Percentiles rank a stretch among this genome's conserved stretches.
These are phyloP conservation scores for Chaetomiaceae sp. DNA, from an alignment of 2,329 filamentous ascomycete genomes.

Conservation along the genomic window DNA sequence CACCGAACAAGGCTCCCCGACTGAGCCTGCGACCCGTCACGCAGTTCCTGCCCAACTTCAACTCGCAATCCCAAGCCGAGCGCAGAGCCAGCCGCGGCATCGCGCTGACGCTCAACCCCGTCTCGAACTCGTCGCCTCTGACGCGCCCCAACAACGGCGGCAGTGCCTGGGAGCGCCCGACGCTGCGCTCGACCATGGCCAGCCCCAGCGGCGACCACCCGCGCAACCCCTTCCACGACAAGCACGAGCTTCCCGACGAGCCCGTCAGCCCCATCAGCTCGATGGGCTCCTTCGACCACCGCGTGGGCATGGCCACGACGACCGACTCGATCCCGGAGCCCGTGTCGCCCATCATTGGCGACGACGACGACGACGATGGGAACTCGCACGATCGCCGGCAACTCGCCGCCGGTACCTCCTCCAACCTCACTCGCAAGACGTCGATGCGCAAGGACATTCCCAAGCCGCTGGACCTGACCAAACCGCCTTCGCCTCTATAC, in stretches of 20 bases:
- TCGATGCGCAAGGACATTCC: slow-evolving; percentile 53
- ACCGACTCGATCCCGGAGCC: slow-evolving; percentile 29
- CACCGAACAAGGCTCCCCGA: slow-evolving; percentile 61
- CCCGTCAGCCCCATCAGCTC: slow-evolving; percentile 36
- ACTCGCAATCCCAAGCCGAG: slow-evolving; percentile 34
- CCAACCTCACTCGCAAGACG: slow-evolving; percentile 46
- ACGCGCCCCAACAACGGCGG: slow-evolving; percentile 33
- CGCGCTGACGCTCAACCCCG: slow-evolving; percentile 35
- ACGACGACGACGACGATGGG: slow-evolving; percentile 14
- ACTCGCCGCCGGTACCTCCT: slow-evolving; percentile 26
- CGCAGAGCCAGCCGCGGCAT: slow-evolving; percentile 48
- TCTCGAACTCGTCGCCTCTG: slow-evolving; percentile 22
- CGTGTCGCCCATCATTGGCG: slow-evolving; percentile 25
- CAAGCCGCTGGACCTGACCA: slow-evolving; percentile 51
- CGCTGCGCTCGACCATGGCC: slow-evolving; percentile 33
- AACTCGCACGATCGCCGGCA: not conserved
- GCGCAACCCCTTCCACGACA: slow-evolving; percentile 68
- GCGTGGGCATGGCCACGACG: slow-evolving; percentile 38
- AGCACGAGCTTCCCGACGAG: slow-evolving; percentile 43
- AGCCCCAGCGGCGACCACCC: slow-evolving; percentile 38
- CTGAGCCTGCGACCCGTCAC: slow-evolving; percentile 82
- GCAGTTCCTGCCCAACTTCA: slow-evolving; percentile 70
- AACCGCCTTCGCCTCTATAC: slow-evolving; percentile 33
- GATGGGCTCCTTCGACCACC: slow-evolving; percentile 26
- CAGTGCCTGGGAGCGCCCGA: slow-evolving; percentile 44